Conservation (phyloP, 257 asterid species). For the Paraleonurus japonicus region DNA sequence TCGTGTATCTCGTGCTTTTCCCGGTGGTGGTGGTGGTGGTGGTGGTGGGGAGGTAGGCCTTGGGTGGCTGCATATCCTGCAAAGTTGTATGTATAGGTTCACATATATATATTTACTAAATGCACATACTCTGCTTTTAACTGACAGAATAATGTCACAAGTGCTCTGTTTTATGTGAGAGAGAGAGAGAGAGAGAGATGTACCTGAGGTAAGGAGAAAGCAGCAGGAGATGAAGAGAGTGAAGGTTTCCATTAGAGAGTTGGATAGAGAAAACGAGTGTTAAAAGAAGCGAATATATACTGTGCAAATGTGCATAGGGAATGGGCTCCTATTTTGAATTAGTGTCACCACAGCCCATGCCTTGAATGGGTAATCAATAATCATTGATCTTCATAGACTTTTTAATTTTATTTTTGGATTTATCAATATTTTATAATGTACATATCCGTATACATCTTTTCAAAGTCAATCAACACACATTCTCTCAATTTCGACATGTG, state of each 20-base stretch:
- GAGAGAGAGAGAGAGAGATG: background rate
- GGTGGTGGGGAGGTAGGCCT: background rate
- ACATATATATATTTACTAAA: too few species aligned
- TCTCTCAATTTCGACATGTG: background rate
- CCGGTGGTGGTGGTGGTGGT: slow-evolving; percentile 26
- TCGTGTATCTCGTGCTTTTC: slow-evolving; percentile 18
- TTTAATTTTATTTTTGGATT: background rate
- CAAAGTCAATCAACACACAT: background rate
- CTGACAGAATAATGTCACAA: background rate
- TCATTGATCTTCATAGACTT: background rate
- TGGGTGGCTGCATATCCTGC: slow-evolving; percentile 26
- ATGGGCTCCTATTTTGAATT: background rate
- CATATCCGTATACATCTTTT: too few species aligned
- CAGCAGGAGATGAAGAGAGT: slow-evolving; percentile 30
- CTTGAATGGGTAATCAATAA: background rate
- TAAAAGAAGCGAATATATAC: background rate
- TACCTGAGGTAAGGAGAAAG: slow-evolving; percentile 51
- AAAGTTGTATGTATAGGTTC: background rate
- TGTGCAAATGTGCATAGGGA: background rate
- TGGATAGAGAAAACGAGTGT: background rate
- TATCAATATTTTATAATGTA: too few species aligned
- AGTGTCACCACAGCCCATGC: background rate
- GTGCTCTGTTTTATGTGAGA: background rate
- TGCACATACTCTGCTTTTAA: background rate
- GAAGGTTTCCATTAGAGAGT: slow-evolving; percentile 40